phyloP scores from a whole-genome alignment of 2,329 filamentous ascomycete genomes.

The Talaromyces verruculosus region DNA sequence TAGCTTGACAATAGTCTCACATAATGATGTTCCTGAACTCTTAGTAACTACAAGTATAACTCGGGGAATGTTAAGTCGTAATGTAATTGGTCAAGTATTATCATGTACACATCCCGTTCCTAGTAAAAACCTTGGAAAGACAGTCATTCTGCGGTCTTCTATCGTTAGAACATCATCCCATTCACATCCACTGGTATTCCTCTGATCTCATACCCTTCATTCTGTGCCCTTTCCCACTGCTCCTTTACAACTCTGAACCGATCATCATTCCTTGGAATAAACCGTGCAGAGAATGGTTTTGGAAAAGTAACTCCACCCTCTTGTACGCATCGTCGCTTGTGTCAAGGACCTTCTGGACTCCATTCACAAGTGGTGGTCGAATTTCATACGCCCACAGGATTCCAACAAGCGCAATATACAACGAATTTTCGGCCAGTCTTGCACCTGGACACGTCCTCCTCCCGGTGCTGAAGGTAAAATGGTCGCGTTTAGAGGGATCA shows the following conservation, averaged over 20 bases:
- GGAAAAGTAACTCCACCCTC: slow-evolving; percentile 34
- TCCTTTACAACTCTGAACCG: slow-evolving; percentile 26
- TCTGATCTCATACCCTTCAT: slow-evolving; percentile 35
- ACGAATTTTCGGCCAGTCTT: slow-evolving; percentile 52
- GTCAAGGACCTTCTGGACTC: background rate
- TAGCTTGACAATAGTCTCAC: no score
- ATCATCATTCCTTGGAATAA: slow-evolving; percentile 30
- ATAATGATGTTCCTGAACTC: no score
- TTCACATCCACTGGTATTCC: slow-evolving; percentile 33
- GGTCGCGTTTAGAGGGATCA: slow-evolving; percentile 49
- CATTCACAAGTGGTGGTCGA: slow-evolving; percentile 21
- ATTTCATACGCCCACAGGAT: slow-evolving; percentile 53
- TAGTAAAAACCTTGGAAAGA: no score
- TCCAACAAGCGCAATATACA: slow-evolving; percentile 51
- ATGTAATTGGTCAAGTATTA: background rate
- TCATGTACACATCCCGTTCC: background rate
- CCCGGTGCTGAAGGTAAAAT: slow-evolving; percentile 58
- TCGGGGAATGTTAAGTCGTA: no score
- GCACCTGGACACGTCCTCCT: slow-evolving; percentile 60
- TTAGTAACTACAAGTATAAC: no score
- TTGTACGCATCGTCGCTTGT: slow-evolving; percentile 34
- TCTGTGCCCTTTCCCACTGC: slow-evolving; percentile 31
- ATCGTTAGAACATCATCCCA: slow-evolving; percentile 24
- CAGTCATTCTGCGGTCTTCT: background rate
- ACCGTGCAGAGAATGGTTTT: slow-evolving; percentile 33